Evolutionary conservation across 192 early-diverging fungal genomes (phyloP).

Genomic region (Allomyces javanicus): DNA sequence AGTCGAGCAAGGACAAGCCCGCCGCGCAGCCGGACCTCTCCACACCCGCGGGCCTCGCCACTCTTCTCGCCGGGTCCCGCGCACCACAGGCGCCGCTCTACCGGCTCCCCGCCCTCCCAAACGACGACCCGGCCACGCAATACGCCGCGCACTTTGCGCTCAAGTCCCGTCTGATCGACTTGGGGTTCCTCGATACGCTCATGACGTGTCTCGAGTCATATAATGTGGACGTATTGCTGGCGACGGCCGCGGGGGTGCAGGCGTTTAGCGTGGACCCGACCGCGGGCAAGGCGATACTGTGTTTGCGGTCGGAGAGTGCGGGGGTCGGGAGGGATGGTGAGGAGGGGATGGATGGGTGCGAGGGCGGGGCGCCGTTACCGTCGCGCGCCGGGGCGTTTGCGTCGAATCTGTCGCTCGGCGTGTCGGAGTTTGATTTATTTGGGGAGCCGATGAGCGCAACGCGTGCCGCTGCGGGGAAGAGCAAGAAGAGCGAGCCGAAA

Average conservation of each 20-base stretch:
- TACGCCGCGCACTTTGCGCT: not conserved
- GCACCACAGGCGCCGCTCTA: too few relatives aligned
- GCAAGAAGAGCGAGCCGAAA: too few relatives aligned
- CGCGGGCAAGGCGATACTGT: not conserved
- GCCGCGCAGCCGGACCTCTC: too few relatives aligned
- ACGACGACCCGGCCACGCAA: too few relatives aligned
- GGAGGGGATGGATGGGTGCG: not conserved
- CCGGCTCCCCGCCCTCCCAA: too few relatives aligned
- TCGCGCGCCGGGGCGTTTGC: too few relatives aligned
- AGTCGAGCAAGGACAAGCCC: too few relatives aligned
- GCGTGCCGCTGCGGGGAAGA: too few relatives aligned
- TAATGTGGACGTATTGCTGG: not conserved
- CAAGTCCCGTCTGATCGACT: not conserved
- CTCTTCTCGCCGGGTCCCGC: too few relatives aligned
- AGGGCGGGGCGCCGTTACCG: not conserved
- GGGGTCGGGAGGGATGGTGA: not conserved
- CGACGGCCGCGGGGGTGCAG: not conserved
- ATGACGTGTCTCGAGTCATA: not conserved
- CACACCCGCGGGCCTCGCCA: too few relatives aligned
- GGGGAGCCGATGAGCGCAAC: not conserved
- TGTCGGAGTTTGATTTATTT: not conserved
- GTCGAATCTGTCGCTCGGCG: too few relatives aligned
- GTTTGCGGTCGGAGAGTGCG: not conserved
- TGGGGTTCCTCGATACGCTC: not conserved
- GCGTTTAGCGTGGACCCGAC: not conserved